Conservation (phyloP, 371 early-diverging fungal species). For the Mortierella polycephala region DNA sequence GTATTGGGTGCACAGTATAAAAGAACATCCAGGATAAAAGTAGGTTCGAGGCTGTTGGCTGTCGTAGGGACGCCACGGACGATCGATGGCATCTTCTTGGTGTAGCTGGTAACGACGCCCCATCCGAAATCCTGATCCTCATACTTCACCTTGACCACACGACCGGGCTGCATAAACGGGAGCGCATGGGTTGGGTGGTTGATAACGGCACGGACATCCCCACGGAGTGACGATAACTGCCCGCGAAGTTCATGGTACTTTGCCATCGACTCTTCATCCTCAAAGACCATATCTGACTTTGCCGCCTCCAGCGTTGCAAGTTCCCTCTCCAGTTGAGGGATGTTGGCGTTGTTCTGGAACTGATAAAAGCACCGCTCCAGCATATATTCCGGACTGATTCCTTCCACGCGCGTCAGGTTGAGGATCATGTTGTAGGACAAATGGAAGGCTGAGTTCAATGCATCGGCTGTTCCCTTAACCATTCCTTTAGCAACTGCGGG, state of each 20-base stretch:
- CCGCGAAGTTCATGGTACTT: constrained; percentile 82
- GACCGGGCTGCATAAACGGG: constrained; percentile 91
- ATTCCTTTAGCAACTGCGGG: constrained; percentile 92
- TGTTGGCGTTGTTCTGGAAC: constrained; percentile 90
- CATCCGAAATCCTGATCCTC: constrained; percentile 91
- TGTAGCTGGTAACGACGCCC: constrained; percentile 84
- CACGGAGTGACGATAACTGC: constrained; percentile 73
- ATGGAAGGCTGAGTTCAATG: constrained; percentile 97
- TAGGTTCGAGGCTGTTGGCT: constrained; percentile 46
- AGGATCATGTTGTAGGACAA: constrained; percentile 99
- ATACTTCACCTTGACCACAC: constrained; percentile 78
- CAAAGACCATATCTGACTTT: constrained; percentile 66
- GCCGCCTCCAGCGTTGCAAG: constrained; percentile 65
- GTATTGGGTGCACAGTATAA: constrained; percentile 78
- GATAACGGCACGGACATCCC: constrained; percentile 82
- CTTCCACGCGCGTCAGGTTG: constrained; percentile 98
- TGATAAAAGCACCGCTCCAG: constrained; percentile 97
- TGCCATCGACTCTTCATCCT: constrained; percentile 75
- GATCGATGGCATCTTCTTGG: constrained; percentile 56
- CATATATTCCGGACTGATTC: constrained; percentile 95
- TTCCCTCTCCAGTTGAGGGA: constrained; percentile 82
- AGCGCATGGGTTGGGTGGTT: constrained; percentile 83
- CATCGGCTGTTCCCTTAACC: constrained; percentile 90
- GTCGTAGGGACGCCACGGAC: constrained; percentile 30
- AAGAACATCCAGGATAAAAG: constrained; percentile 86